phyloP scores from a whole-genome alignment of 2,329 filamentous ascomycete species.

The Penicillium sp. region DNA sequence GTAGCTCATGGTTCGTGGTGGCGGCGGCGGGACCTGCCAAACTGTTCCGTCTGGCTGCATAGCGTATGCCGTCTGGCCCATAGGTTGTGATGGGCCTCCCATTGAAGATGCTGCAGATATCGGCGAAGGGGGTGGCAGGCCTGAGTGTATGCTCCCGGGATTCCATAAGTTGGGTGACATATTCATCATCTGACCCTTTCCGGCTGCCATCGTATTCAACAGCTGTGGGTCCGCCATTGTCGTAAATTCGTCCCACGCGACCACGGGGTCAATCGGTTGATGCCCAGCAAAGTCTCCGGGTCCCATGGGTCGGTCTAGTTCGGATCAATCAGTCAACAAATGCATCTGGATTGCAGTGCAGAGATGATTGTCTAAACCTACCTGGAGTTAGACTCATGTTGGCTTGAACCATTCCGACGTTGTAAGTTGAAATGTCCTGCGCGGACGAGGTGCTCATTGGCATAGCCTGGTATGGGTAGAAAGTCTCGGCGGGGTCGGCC shows the following conservation, averaged over 20 bases:
- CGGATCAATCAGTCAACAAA: conserved; percentile 12
- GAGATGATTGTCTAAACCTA: conserved; percentile 24
- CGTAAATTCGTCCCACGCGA: conserved; percentile 41
- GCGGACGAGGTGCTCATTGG: conserved; percentile 32
- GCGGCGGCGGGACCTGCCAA: conserved; percentile 34
- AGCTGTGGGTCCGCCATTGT: conserved; percentile 39
- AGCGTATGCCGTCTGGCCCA: conserved; percentile 32
- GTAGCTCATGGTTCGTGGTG: conserved; percentile 36
- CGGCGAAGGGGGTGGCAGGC: conserved; percentile 30
- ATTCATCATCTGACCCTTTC: conserved; percentile 37
- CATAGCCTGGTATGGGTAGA: conserved; percentile 39
- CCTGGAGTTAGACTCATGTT: conserved; percentile 40
- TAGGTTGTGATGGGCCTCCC: conserved; percentile 33
- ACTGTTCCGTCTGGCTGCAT: conserved; percentile 39
- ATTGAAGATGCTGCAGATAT: conserved; percentile 34
- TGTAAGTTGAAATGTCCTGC: conserved; percentile 38
- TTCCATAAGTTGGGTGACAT: conserved; percentile 36
- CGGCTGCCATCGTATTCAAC: conserved; percentile 33
- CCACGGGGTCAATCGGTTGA: conserved; percentile 35
- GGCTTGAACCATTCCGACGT: conserved; percentile 31
- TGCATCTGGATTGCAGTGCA: neutral
- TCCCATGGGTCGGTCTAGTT: conserved; percentile 31
- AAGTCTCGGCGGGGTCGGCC: conserved; percentile 38
- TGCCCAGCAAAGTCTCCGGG: conserved; percentile 32
- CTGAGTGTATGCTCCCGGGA: conserved; percentile 28